Base-by-base conservation (phyloP, 2,329 filamentous ascomycete species). In the Aspergillus bombycis region DNA sequence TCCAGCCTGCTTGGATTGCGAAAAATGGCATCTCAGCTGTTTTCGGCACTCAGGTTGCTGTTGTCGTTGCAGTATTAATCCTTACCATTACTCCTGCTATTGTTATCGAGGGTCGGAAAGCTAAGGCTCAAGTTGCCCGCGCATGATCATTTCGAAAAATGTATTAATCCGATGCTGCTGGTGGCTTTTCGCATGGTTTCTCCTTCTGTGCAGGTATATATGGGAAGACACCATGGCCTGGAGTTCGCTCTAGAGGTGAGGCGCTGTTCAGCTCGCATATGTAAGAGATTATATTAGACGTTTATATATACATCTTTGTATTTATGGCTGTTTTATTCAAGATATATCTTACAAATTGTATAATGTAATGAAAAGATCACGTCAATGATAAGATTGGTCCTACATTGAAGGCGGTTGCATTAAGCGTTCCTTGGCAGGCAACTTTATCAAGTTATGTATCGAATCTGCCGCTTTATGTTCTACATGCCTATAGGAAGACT, bases 1-100 rank as follows among this genome's bases (percentile, higher is more conserved):
- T 77, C 64, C 76, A 78, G 65, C 71, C 74, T n/a, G 61, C 70
- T 1, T 78, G 76, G 76, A 76, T 78, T 19, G 57, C 64, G 21
- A 69, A 67, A 7, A 71, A 77, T 59, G 75, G 76, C 0, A 48
- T 71, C 2, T 75, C 72, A 1, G 65, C 73, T 7, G 75, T 77
- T 0, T 78, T 78, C 66, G 75, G 73, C 0, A 72, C 74, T 0
- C 76, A 78, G 63, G 75, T 74, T 1, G 71, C 70, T 8, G 68
- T 76, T 36, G 69, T 78, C 14, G 67, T 69, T 38, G 67, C 67
- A 1, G 69, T 69, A 4, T 58, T 70, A 41, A 59, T 74, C 8
- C 38, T 76, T 23, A 50, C 46, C 8, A 50, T 50, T 9, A 50
- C 46, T 50, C 46, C 46, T 19, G 46, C 30, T 30, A 30, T 50